Evolutionary conservation across 2,329 filamentous ascomycete species (phyloP), one percentile per base, ranked within the genome.

Genomic region (Aspergillus alliaceus): DNA sequence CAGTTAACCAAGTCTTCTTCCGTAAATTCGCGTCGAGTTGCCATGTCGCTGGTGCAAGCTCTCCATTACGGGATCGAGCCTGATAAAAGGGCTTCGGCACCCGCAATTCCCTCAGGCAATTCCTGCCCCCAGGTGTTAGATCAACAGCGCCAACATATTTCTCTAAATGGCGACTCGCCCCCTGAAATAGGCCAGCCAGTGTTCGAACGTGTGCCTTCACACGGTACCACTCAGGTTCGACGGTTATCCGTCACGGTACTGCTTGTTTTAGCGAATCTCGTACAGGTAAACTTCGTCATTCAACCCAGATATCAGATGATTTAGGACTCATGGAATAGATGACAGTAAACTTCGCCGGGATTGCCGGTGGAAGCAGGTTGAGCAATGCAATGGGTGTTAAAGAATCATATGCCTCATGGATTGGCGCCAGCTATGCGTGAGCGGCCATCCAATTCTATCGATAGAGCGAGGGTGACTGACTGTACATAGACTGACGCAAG

Each of bases 401-500:
- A 7, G 48, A 59, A 3, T 53, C 62, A 8, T 68, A 64, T 49
- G 64, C 66, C 9, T 66, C 65, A 14, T 69, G 66, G 66, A 64
- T 68, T 15, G 66, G 57, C 2, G 66, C 66, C 47, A 69, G 66
- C 48, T 69, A 69, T 54, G 61, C 57, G 66, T 68, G 53, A 60
- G 57, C 35, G n/a, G 8, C 31, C 12, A 1, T 20, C 20, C 40
- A 22, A 12, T 15, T 20, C 27, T 20, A 27, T n/a, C 6, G 7
- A 20, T 6, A 5, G 5, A 14, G 18, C 20, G 22, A 1, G 31
- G 20, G 46, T 3, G 24, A 31, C 53, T 51, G 25, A 54, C 49
- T 2, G 22, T 31, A 14, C 27, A 12, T 24, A 81, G 78, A 1
- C 68, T 83, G 12, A 79, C 81, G 0, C 80, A 82, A 59, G 84